These are phyloP conservation scores for Bathelium albidoporum DNA, from an alignment of 495 filamentous ascomycete species.

Conservation along the genomic window DNA sequence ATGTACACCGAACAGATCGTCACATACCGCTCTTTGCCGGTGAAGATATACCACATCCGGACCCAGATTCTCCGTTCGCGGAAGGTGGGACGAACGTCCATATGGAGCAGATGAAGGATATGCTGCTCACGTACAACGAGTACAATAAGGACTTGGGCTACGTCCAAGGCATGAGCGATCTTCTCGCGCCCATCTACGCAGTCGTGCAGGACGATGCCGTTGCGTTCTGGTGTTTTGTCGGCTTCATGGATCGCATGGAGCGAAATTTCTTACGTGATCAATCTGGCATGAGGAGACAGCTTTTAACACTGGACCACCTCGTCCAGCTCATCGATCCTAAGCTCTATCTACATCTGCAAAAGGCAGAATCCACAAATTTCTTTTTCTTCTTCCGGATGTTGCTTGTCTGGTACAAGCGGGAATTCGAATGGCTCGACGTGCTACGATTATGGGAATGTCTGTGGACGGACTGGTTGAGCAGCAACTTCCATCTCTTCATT, in stretches of 20 bases:
- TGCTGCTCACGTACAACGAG: conserved; percentile 97
- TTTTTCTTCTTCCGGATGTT: conserved; percentile 99
- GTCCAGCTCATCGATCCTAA: conserved; percentile 94
- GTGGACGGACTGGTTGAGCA: conserved; percentile 86
- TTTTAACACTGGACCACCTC: conserved; percentile 81
- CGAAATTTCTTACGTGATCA: conserved; percentile 96
- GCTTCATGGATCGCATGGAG: conserved; percentile 96
- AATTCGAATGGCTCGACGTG: conserved; percentile 82
- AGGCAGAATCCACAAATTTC: conserved; percentile 91
- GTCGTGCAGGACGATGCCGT: conserved; percentile 94
- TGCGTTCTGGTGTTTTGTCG: conserved; percentile 93
- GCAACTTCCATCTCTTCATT: conserved; percentile 88
- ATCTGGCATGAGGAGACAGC: conserved; percentile 85
- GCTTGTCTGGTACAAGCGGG: conserved; percentile 95
- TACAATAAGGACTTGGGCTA: conserved; percentile 89
- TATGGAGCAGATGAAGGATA: conserved; percentile 96
- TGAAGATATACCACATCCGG: conserved; percentile 95
- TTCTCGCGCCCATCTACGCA: conserved; percentile 90
- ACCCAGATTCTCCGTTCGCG: conserved; percentile 91
- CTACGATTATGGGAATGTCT: conserved; percentile 84
- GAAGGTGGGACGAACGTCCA: conserved; percentile 90
- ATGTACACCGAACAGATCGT: conserved; percentile 93
- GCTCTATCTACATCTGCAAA: conserved; percentile 80
- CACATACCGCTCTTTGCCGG: conserved; percentile 86
- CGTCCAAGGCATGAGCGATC: conserved; percentile 97